Evolutionary conservation across 495 filamentous ascomycete genomes (phyloP).

Genomic region (Acidiella bohemica): DNA sequence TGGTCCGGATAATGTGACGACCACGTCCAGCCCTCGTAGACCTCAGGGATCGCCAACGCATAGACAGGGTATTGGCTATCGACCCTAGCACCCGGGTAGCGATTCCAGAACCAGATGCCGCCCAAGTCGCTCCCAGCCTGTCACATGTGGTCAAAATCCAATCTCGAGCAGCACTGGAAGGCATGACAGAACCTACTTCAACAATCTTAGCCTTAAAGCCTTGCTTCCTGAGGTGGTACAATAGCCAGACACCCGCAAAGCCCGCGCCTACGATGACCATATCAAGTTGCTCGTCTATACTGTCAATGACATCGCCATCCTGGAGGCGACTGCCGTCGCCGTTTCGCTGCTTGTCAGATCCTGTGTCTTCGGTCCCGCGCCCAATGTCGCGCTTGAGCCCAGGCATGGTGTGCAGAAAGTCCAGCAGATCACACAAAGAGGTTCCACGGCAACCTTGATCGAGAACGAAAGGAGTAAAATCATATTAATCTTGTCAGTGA

Average conservation of each 20-base stretch:
- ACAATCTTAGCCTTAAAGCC: conserved; percentile 34
- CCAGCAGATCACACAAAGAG: too few relatives aligned
- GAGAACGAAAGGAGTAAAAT: too few relatives aligned
- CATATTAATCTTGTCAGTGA: too few relatives aligned
- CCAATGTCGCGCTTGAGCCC: too few relatives aligned
- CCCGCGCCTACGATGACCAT: conserved; percentile 41
- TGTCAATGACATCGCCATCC: too few relatives aligned
- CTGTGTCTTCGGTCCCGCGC: too few relatives aligned
- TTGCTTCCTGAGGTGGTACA: conserved; percentile 31
- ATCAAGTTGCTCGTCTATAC: conserved; percentile 21
- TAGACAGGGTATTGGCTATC: conserved; percentile 33
- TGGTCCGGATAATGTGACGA: conserved; percentile 30
- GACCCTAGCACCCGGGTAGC: conserved; percentile 35
- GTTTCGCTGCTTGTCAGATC: too few relatives aligned
- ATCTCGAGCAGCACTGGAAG: background rate
- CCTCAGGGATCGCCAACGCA: conserved; percentile 29
- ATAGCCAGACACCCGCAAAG: conserved; percentile 34
- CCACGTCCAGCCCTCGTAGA: conserved; percentile 36
- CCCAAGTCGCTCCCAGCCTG: conserved; percentile 36
- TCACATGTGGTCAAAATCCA: background rate
- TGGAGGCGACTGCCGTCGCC: too few relatives aligned
- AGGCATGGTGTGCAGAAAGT: too few relatives aligned
- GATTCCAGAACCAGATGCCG: conserved; percentile 36
- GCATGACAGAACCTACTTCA: conserved; percentile 14
- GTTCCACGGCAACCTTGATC: too few relatives aligned